Evolutionary conservation across 176 grass and related monocot genomes (phyloP).

Genomic region (Hsuehochloa calcarea): DNA sequence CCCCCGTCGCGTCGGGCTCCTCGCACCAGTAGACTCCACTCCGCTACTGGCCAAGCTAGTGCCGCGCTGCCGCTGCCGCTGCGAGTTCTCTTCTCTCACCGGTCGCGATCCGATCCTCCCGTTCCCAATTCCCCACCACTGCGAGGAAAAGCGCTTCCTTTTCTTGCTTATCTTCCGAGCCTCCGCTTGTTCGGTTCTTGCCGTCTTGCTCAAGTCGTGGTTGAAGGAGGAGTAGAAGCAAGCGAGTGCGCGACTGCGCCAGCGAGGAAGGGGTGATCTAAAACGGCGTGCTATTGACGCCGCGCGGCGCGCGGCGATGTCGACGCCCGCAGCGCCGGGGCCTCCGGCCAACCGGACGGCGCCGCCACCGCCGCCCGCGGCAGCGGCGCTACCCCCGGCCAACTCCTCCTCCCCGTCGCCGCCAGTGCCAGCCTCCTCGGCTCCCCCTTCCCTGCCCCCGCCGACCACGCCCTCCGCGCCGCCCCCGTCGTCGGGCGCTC

Average conservation of each 20-base stretch:
- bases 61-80: not conserved
- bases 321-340: conserved; percentile 31
- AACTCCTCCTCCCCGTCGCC: conserved; percentile 31
- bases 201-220: conserved; percentile 13
- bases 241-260: too few relatives aligned
- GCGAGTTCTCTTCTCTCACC: not conserved
- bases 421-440: not conserved
- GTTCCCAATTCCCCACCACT: conserved; percentile 12
- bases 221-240: not conserved
- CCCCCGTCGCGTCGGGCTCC: conserved; percentile 21
- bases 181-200: not conserved
- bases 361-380: conserved; percentile 7
- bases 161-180: not conserved
- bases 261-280: not conserved
- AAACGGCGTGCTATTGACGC: not conserved
- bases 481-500: not conserved
- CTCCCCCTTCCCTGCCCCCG: not conserved
- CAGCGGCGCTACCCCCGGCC: conserved; percentile 16
- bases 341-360: conserved; percentile 28
- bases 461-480: conserved; percentile 3
- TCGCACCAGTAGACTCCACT: conserved; percentile 8
- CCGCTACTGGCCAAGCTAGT: not conserved
- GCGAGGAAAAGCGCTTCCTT: not conserved
- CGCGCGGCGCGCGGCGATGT: conserved; percentile 16
- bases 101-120: conserved; percentile 18